phyloP scores from a whole-genome alignment of 305 asterid species.

The Fraxinus nigra region DNA sequence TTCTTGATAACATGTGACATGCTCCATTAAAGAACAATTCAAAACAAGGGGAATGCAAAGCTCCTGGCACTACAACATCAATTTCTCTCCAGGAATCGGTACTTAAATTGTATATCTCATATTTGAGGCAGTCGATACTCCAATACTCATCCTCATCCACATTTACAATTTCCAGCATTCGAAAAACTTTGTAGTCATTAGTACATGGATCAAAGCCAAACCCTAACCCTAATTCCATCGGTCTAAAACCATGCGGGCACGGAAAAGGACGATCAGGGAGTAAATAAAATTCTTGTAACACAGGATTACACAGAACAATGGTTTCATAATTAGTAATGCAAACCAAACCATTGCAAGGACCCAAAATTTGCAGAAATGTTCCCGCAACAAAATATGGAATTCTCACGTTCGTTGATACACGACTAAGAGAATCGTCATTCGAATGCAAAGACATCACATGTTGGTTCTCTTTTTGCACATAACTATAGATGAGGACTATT shows the following conservation, averaged over 20 bases:
- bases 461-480: not conserved
- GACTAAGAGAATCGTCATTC: not conserved
- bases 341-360: constrained; percentile 14
- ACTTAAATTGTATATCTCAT: not conserved
- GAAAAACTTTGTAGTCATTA: not conserved
- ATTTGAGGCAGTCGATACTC: not conserved
- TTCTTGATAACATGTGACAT: not conserved
- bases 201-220: constrained; percentile 1
- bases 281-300: not conserved
- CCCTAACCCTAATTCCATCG: not conserved
- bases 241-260: not conserved
- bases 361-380: not conserved
- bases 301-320: not conserved
- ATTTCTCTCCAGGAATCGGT: constrained; percentile 9
- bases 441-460: not conserved
- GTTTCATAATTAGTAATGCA: not conserved
- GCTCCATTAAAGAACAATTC: not conserved
- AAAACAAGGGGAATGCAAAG: not conserved
- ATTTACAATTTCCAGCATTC: not conserved
- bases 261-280: not conserved
- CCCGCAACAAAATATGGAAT: not conserved
- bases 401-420: not conserved
- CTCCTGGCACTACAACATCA: not conserved
- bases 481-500: not conserved
- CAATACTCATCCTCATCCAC: not conserved